phyloP scores from a whole-genome alignment of 352 stramenopile species.

The Pythium folliculosum region DNA sequence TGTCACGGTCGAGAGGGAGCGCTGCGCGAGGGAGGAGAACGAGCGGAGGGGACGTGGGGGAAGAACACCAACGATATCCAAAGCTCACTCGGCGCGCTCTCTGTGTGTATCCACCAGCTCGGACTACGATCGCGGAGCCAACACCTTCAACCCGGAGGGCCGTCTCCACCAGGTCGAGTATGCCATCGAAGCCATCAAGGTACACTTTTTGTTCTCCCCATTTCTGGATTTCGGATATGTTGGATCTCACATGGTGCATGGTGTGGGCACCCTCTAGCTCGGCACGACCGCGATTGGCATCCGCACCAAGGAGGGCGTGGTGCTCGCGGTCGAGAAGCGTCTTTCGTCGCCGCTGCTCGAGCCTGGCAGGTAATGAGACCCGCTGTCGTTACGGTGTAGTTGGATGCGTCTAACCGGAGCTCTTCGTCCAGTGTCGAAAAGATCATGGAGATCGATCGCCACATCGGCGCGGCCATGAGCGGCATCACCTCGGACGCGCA shows the following conservation, averaged over 20 bases:
- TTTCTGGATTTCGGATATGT: not conserved
- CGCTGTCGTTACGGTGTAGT: not conserved
- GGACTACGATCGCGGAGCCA: constrained; percentile 99
- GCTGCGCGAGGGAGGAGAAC: not conserved
- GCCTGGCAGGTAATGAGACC: constrained; percentile 60
- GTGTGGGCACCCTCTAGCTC: constrained; percentile 58
- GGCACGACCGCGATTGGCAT: constrained; percentile 98
- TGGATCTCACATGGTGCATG: not conserved
- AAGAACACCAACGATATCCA: not conserved
- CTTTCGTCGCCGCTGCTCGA: constrained; percentile 97
- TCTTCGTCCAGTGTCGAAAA: constrained; percentile 95
- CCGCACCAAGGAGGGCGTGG: constrained; percentile 96
- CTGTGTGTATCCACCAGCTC: constrained; percentile 54
- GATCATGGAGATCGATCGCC: constrained; percentile 99
- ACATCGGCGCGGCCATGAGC: constrained; percentile 98
- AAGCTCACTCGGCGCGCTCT: not conserved
- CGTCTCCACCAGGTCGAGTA: constrained; percentile 99
- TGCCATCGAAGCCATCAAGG: constrained; percentile 98
- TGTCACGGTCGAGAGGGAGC: not conserved
- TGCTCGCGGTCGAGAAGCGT: constrained; percentile 99
- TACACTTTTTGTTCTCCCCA: constrained; percentile 23
- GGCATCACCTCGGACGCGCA: constrained; percentile 98
- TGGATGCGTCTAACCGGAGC: not conserved
- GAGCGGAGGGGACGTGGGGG: not conserved
- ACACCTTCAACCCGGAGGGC: constrained; percentile 99